These are phyloP conservation scores for Themeda triandra DNA, from an alignment of 176 grass and related monocot species.

Conservation along the genomic window DNA sequence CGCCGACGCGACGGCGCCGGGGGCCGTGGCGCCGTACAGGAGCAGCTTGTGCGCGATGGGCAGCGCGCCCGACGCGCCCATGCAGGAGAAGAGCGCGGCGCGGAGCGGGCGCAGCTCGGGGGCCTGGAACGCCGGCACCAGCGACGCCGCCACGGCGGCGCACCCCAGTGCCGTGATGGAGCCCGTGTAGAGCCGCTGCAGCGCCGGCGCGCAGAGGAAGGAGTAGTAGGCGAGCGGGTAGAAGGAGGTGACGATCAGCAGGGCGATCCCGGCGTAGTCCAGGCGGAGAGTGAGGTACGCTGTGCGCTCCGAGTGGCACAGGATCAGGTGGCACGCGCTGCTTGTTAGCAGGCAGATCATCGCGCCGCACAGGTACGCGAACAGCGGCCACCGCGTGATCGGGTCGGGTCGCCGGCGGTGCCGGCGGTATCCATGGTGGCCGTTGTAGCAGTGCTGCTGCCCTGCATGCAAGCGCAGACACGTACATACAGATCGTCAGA, in stretches of 20 bases:
- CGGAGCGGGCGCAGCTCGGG: slow-evolving; percentile 52
- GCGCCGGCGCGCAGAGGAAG: slow-evolving; percentile 55
- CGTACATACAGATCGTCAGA: not conserved
- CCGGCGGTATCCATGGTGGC: not conserved
- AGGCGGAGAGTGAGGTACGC: slow-evolving; percentile 71
- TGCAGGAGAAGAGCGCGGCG: slow-evolving; percentile 63
- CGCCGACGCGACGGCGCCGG: slow-evolving; percentile 41
- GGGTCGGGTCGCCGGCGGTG: not conserved
- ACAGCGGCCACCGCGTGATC: slow-evolving; percentile 79
- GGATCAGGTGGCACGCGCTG: slow-evolving; percentile 71
- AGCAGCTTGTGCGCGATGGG: slow-evolving; percentile 66
- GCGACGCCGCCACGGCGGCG: slow-evolving; percentile 32
- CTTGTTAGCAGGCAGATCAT: slow-evolving; percentile 90
- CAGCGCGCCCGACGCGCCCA: slow-evolving; percentile 69
- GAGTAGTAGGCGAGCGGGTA: slow-evolving; percentile 82
- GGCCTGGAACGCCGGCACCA: slow-evolving; percentile 67
- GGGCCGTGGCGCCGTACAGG: slow-evolving; percentile 23
- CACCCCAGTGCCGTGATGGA: slow-evolving; percentile 57
- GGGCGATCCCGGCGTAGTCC: slow-evolving; percentile 84
- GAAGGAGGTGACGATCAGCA: slow-evolving; percentile 88
- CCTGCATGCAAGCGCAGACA: not conserved
- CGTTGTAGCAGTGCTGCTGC: not conserved
- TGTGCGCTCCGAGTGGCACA: slow-evolving; percentile 70
- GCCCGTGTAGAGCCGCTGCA: slow-evolving; percentile 51
- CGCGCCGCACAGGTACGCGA: slow-evolving; percentile 64